phyloP scores from a whole-genome alignment of 208 protist species.

The Wallacemonas sp. region DNA sequence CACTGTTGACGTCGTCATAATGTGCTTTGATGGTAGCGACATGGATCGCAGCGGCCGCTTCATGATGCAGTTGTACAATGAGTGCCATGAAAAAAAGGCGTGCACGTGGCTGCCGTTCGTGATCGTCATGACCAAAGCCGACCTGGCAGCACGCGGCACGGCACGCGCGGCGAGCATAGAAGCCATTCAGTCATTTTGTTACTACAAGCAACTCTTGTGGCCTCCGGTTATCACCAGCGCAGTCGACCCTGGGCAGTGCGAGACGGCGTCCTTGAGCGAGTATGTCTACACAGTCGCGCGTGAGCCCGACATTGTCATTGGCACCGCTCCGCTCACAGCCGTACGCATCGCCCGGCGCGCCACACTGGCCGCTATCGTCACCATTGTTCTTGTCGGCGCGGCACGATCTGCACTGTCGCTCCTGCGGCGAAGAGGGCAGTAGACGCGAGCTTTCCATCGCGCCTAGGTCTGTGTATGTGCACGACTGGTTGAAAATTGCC shows the following conservation, averaged over 20 bases:
- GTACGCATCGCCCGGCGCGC: slow-evolving; percentile 54
- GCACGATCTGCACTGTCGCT: not conserved
- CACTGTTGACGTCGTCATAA: slow-evolving; percentile 73
- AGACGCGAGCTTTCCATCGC: no score
- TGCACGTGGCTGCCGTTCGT: slow-evolving; percentile 59
- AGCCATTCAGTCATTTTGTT: slow-evolving; percentile 38
- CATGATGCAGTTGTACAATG: slow-evolving; percentile 5
- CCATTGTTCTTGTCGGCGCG: slow-evolving; percentile 21
- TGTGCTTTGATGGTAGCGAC: slow-evolving; percentile 73
- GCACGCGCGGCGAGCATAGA: not conserved
- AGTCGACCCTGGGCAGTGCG: slow-evolving; percentile 44
- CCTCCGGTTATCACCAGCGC: slow-evolving; percentile 76
- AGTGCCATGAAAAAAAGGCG: slow-evolving; percentile 9
- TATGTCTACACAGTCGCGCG: slow-evolving; percentile 70
- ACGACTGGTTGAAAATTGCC: no score
- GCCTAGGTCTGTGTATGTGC: no score
- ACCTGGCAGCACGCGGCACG: slow-evolving; percentile 15
- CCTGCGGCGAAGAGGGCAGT: no score
- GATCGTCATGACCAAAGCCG: slow-evolving; percentile 82
- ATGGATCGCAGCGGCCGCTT: slow-evolving; percentile 17
- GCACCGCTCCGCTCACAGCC: slow-evolving; percentile 51
- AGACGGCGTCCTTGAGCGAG: slow-evolving; percentile 61
- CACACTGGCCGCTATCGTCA: slow-evolving; percentile 49
- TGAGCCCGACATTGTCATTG: slow-evolving; percentile 76
- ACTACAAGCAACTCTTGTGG: slow-evolving; percentile 66